Percentiles rank a stretch among this genome's conserved stretches.
phyloP scores from a whole-genome alignment of 305 asterid species.

The Fraxinus xanthoxyloides region DNA sequence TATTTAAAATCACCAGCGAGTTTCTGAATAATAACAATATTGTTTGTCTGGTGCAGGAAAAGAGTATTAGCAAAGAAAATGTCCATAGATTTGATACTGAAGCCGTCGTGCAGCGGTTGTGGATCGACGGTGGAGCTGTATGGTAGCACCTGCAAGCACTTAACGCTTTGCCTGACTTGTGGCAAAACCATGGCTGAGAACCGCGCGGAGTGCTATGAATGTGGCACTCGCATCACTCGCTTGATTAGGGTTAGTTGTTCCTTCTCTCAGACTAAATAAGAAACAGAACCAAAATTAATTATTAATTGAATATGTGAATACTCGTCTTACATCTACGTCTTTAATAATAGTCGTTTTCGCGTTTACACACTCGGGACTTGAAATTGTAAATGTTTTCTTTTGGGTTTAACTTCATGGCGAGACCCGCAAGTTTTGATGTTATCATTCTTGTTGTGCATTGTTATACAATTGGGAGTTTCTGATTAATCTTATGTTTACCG shows the following conservation, averaged over 20 bases:
- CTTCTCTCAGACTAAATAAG: background rate
- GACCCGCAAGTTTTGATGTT: background rate
- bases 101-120: conserved; percentile 80
- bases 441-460: conserved; percentile 1
- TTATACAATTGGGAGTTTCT: background rate
- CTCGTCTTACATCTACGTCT: background rate
- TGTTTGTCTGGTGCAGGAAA: conserved; percentile 26
- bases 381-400: background rate
- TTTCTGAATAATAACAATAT: background rate
- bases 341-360: background rate
- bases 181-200: conserved; percentile 84
- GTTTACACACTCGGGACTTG: background rate
- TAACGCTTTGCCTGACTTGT: conserved; percentile 79
- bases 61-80: conserved; percentile 20
- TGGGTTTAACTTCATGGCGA: background rate
- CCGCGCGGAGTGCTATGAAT: conserved; percentile 67
- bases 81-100: conserved; percentile 77
- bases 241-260: conserved; percentile 66
- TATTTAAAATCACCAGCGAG: background rate
- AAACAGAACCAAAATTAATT: background rate
- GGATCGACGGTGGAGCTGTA: conserved; percentile 81
- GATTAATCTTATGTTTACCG: background rate
- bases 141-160: conserved; percentile 90
- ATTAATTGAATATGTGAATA: background rate
- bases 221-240: conserved; percentile 72